A percentile compares a stretch with the other conserved stretches of the same genome.
Conservation (phyloP, 345 rosid genomes). For the Hibiscus trionum region DNA sequence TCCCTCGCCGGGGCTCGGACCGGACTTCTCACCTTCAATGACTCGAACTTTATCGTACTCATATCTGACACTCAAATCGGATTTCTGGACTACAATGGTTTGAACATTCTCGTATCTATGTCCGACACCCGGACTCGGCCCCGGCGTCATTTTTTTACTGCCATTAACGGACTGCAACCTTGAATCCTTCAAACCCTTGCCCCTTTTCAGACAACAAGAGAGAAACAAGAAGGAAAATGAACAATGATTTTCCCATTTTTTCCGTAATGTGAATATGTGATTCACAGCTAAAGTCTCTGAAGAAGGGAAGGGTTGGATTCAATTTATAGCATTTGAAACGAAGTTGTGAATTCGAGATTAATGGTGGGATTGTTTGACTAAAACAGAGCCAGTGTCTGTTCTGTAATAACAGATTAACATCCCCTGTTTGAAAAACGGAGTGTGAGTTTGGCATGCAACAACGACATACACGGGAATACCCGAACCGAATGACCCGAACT, state of each 20-base stretch:
- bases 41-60: too few relatives aligned
- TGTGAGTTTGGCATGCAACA: too few relatives aligned
- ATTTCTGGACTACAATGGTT: too few relatives aligned
- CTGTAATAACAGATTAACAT: background rate
- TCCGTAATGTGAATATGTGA: background rate
- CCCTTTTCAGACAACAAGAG: conserved; percentile 13
- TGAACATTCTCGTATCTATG: too few relatives aligned
- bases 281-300: background rate
- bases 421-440: background rate
- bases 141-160: too few relatives aligned
- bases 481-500: too few relatives aligned
- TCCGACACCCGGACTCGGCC: too few relatives aligned
- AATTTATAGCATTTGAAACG: conserved; percentile 9
- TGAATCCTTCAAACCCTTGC: conserved; percentile 16
- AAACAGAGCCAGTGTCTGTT: background rate
- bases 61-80: too few relatives aligned
- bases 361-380: conserved; percentile 8
- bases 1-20: too few relatives aligned
- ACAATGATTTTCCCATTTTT: conserved; percentile 14
- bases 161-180: background rate
- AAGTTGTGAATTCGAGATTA: background rate
- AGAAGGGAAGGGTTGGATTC: background rate
- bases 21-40: too few relatives aligned
- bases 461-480: too few relatives aligned
- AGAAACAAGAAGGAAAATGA: conserved; percentile 10